These are phyloP conservation scores for Andalucia godoyi DNA, from an alignment of 78 protist genomes.

Conservation along the genomic window DNA sequence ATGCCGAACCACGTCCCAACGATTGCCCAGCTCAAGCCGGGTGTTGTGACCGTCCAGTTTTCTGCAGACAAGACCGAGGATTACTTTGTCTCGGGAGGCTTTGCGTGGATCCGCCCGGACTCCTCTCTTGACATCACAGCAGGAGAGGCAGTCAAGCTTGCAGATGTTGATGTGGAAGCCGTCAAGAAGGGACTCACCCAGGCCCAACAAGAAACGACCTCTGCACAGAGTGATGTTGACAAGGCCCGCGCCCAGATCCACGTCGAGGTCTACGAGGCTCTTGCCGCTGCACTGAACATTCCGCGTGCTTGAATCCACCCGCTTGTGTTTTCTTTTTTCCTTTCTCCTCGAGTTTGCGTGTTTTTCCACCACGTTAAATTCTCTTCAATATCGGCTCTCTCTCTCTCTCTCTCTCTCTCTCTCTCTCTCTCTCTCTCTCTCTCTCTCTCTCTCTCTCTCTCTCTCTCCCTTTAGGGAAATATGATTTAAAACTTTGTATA, in stretches of 20 bases:
- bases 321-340: too few relatives aligned
- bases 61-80: not conserved
- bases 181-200: not conserved
- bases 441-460: too few relatives aligned
- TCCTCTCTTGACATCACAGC: conserved; percentile 10
- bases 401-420: too few relatives aligned
- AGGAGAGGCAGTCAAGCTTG: conserved; percentile 22
- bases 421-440: too few relatives aligned
- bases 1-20: conserved; percentile 32
- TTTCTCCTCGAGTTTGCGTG: too few relatives aligned
- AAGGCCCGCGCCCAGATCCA: conserved; percentile 15
- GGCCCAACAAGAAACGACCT: not conserved
- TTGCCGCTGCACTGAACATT: too few relatives aligned
- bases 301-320: too few relatives aligned
- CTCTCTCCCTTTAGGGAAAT: too few relatives aligned
- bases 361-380: too few relatives aligned
- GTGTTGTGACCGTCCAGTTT: conserved; percentile 11
- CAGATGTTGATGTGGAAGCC: conserved; percentile 1
- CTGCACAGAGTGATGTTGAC: not conserved
- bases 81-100: conserved; percentile 25
- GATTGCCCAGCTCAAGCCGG: conserved; percentile 23
- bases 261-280: conserved; percentile 10
- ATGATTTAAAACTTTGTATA: too few relatives aligned
- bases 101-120: conserved; percentile 20
- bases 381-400: too few relatives aligned